Evolutionary conservation across 495 filamentous ascomycete species (phyloP).

Genomic region (Aspergillus conjunctus): DNA sequence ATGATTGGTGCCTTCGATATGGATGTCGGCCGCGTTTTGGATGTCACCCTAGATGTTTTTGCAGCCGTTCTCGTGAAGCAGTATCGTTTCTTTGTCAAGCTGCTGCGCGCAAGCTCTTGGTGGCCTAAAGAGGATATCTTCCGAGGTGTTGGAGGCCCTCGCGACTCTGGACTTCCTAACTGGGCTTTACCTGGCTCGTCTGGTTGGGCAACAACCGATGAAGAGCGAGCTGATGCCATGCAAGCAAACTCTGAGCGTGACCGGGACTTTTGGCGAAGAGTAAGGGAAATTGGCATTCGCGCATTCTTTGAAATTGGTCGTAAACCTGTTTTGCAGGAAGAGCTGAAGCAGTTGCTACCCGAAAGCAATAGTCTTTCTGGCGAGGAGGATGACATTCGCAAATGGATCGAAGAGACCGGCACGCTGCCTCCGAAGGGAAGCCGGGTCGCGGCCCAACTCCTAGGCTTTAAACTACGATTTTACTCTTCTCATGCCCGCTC

Average conservation of each 20-base stretch:
- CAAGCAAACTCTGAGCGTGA: slow-evolving; percentile 64
- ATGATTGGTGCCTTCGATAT: slow-evolving; percentile 91
- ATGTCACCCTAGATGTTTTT: slow-evolving; percentile 88
- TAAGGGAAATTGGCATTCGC: slow-evolving; percentile 70
- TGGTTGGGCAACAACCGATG: slow-evolving; percentile 57
- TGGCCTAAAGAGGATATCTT: slow-evolving; percentile 72
- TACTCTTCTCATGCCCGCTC: slow-evolving; percentile 76
- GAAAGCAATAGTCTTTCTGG: slow-evolving; percentile 41
- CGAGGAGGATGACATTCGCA: slow-evolving; percentile 55
- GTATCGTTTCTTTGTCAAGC: slow-evolving; percentile 88
- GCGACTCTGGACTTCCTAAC: slow-evolving; percentile 62
- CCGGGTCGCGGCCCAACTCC: slow-evolving; percentile 84
- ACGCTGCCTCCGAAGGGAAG: slow-evolving; percentile 85
- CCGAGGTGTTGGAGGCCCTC: slow-evolving; percentile 30
- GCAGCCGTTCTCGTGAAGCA: slow-evolving; percentile 82
- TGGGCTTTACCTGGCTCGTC: slow-evolving; percentile 79
- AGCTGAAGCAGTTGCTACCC: slow-evolving; percentile 47
- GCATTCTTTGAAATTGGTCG: slow-evolving; percentile 89
- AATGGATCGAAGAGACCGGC: slow-evolving; percentile 77
- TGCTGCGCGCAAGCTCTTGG: slow-evolving; percentile 90
- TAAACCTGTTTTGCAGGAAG: slow-evolving; percentile 53
- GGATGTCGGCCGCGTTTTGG: slow-evolving; percentile 90
- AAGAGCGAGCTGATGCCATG: slow-evolving; percentile 60
- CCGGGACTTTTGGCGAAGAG: slow-evolving; percentile 75
- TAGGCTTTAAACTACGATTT: slow-evolving; percentile 97